Evolutionary conservation across 257 asterid genomes (phyloP).

Genomic region (Thymus quinquecostatus): DNA sequence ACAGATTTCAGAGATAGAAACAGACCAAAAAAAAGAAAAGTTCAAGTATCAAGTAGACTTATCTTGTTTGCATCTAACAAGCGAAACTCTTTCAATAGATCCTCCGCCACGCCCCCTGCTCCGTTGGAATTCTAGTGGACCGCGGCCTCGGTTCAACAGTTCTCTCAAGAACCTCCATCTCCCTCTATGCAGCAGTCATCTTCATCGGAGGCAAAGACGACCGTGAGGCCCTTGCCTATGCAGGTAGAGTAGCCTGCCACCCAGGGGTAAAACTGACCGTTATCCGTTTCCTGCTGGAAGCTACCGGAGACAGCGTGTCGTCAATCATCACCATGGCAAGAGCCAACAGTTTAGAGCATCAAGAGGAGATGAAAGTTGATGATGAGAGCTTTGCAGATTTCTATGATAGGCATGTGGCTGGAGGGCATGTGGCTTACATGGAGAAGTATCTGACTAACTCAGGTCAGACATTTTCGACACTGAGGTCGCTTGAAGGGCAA

Average conservation of each 20-base stretch:
- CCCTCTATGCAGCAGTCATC: slow-evolving; percentile 80
- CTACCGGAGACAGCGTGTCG: slow-evolving; percentile 63
- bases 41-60: background rate
- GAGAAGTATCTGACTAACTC: slow-evolving; percentile 89
- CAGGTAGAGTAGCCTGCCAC: slow-evolving; percentile 86
- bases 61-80: background rate
- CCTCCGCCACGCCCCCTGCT: slow-evolving; percentile 88
- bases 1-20: background rate
- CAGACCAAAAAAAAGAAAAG: background rate
- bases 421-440: slow-evolving; percentile 85
- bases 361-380: slow-evolving; percentile 84
- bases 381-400: slow-evolving; percentile 90
- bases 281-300: slow-evolving; percentile 76
- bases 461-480: slow-evolving; percentile 78
- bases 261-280: slow-evolving; percentile 89
- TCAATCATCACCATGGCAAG: slow-evolving; percentile 72
- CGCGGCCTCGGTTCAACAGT: slow-evolving; percentile 73
- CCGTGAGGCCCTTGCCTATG: slow-evolving; percentile 80
- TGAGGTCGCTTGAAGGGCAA: slow-evolving; percentile 84
- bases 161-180: slow-evolving; percentile 49
- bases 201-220: slow-evolving; percentile 96
- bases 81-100: slow-evolving; percentile 43
- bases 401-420: slow-evolving; percentile 80
- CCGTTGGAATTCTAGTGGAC: slow-evolving; percentile 80
- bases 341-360: slow-evolving; percentile 68